A percentile compares a stretch with the other conserved stretches of the same genome.
These are phyloP conservation scores for Fonsecaea pugnacius DNA, from an alignment of 2,329 filamentous ascomycete species.

Conservation along the genomic window DNA sequence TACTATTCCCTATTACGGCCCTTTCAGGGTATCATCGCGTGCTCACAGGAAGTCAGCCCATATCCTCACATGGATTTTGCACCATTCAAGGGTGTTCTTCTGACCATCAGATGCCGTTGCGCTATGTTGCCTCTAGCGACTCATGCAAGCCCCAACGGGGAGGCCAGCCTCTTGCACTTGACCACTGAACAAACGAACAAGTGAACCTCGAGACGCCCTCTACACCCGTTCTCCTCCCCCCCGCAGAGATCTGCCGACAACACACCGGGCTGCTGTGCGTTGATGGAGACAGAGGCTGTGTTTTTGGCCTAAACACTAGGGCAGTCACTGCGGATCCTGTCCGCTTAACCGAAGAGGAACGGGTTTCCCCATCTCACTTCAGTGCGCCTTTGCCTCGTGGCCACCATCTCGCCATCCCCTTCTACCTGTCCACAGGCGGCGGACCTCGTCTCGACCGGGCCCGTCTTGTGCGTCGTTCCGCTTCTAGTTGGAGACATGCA, in stretches of 20 bases:
- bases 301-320: constrained; percentile 11
- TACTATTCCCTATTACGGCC: not conserved
- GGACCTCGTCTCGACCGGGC: constrained; percentile 10
- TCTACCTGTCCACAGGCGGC: not conserved
- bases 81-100: constrained; percentile 9
- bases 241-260: constrained; percentile 6
- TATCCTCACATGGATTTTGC: not conserved
- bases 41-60: constrained; percentile 5
- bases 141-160: not conserved
- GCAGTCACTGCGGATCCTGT: constrained; percentile 15
- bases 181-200: not conserved
- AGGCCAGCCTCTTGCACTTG: constrained; percentile 3
- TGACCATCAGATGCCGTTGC: constrained; percentile 5
- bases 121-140: not conserved
- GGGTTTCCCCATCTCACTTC: not conserved
- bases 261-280: not conserved
- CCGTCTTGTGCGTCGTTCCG: not conserved
- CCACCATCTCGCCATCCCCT: constrained; percentile 1
- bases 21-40: constrained; percentile 17
- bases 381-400: constrained; percentile 7
- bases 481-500: constrained; percentile 12
- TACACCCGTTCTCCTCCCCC: not conserved
- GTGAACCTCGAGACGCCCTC: not conserved
- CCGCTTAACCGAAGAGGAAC: constrained; percentile 16
- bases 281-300: not conserved